phyloP scores from a whole-genome alignment of 2,329 filamentous ascomycete species.

The Magnaporthiopsis rhizophila region DNA sequence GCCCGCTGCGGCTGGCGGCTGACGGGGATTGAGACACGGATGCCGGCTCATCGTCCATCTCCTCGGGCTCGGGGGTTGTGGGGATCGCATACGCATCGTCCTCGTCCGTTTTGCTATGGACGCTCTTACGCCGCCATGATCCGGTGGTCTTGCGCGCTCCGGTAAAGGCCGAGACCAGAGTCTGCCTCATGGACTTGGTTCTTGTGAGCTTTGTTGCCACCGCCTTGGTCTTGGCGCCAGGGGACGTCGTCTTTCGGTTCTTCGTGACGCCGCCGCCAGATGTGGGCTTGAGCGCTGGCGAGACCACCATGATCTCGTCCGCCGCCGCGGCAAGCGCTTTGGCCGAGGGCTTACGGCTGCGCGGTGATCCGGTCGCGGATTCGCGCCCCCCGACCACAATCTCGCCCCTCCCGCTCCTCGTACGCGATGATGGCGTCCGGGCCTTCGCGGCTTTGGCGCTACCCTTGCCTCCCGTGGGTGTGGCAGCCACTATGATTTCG shows the following conservation, averaged over 20 bases:
- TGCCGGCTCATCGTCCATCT: background rate
- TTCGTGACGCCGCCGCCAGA: background rate
- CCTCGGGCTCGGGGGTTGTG: background rate
- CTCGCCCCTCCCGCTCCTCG: conserved; percentile 2
- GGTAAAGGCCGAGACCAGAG: background rate
- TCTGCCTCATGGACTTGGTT: background rate
- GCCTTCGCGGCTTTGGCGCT: background rate
- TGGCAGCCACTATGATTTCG: conserved; percentile 1
- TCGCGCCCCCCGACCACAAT: background rate
- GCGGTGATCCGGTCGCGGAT: background rate
- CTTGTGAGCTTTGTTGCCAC: background rate
- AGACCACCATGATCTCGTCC: background rate
- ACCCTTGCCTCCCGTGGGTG: conserved; percentile 4
- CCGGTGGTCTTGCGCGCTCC: background rate
- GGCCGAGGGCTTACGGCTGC: conserved; percentile 1
- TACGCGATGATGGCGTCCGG: background rate
- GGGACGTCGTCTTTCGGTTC: background rate
- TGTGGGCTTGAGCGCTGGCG: background rate
- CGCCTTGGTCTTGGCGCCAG: background rate
- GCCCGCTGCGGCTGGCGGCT: background rate
- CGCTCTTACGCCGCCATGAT: background rate
- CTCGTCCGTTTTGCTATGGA: background rate
- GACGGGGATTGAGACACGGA: background rate
- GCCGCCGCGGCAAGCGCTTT: conserved; percentile 1
- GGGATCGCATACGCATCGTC: background rate